phyloP scores from a whole-genome alignment of 306 rosid genomes.

The Canavalia ensiformis region DNA sequence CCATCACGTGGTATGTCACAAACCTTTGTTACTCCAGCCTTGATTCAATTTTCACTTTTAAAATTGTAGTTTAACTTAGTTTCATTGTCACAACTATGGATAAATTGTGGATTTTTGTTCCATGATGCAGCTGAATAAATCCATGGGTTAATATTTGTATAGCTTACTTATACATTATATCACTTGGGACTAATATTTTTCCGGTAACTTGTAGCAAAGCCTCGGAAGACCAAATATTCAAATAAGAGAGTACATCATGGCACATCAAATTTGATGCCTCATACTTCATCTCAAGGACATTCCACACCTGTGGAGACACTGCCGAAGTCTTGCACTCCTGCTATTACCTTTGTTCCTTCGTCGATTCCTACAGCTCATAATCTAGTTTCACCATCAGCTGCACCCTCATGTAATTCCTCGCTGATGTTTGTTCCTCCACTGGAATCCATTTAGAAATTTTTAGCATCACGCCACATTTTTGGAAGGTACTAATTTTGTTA shows the following conservation, averaged over 20 bases:
- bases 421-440: not conserved
- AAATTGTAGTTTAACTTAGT: not conserved
- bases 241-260: not conserved
- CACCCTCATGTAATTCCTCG: not conserved
- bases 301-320: not conserved
- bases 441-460: not conserved
- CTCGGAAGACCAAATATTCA: not conserved
- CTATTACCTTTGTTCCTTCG: not conserved
- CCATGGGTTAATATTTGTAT: too few species aligned
- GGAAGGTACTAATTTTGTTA: not conserved
- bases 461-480: not conserved
- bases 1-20: not conserved
- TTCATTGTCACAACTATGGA: not conserved
- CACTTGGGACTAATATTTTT: not conserved
- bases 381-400: not conserved
- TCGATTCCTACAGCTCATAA: slow-evolving; percentile 7
- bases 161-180: too few species aligned
- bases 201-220: not conserved
- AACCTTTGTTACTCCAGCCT: not conserved
- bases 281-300: slow-evolving; percentile 4
- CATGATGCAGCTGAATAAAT: too few species aligned
- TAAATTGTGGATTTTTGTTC: not conserved
- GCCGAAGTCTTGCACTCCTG: not conserved
- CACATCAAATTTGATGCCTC: not conserved
- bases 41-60: not conserved